Percentiles rank a stretch among this genome's conserved stretches.
phyloP scores from a whole-genome alignment of 129 eudicot species.

The Scalesia atractyloides region DNA sequence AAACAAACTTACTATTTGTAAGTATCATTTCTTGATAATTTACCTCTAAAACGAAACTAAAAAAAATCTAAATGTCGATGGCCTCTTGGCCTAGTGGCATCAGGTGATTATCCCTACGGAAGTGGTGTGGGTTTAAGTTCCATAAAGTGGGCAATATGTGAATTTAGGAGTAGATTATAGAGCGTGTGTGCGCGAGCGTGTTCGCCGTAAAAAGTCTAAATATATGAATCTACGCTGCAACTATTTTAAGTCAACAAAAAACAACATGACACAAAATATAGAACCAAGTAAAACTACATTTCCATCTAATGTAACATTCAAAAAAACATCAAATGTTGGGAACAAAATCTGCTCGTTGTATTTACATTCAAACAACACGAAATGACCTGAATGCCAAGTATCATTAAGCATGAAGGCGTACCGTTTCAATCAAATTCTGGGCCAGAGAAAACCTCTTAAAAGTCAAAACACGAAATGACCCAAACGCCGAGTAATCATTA shows the following conservation, averaged over 20 bases:
- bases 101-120: too few species aligned
- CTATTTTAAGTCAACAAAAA: conserved; percentile 17
- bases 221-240: not conserved
- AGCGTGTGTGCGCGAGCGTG: not conserved
- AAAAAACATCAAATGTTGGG: not conserved
- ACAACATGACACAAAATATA: conserved; percentile 14
- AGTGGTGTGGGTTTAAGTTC: too few species aligned
- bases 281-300: not conserved
- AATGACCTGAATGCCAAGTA: conserved; percentile 2
- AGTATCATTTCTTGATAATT: too few species aligned
- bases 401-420: not conserved
- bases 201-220: too few species aligned
- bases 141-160: too few species aligned
- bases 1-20: too few species aligned
- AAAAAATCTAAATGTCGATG: too few species aligned
- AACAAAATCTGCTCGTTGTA: conserved; percentile 12
- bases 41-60: too few species aligned
- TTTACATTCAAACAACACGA: conserved; percentile 19
- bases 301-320: not conserved
- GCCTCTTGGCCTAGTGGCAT: too few species aligned
- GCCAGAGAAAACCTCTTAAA: not conserved
- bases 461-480: conserved; percentile 2
- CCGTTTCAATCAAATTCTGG: conserved; percentile 8
- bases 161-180: not conserved
- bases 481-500: not conserved